A percentile compares a stretch with the other conserved stretches of the same genome.
Conservation (phyloP, 345 rosid species). For the Xanthoceras sorbifolium region DNA sequence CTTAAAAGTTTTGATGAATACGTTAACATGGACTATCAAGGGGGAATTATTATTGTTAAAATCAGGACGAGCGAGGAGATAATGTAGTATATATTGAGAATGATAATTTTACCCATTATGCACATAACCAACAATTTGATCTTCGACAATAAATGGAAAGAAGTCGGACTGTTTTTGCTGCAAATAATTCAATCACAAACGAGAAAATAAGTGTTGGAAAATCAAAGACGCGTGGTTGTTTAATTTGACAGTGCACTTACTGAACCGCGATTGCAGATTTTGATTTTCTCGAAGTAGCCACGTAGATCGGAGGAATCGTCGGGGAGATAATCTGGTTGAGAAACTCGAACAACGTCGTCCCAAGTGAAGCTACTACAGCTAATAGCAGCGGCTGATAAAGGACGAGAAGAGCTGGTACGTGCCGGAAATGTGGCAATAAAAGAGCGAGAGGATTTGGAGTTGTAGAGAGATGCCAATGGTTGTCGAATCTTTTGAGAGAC, state of each 20-base stretch:
- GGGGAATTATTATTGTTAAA: no score
- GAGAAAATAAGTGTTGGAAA: background rate
- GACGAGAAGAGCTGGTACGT: slow-evolving; percentile 18
- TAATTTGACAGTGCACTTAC: slow-evolving; percentile 32
- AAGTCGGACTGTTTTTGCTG: slow-evolving; percentile 66
- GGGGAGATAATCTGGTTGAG: slow-evolving; percentile 38
- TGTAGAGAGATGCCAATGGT: slow-evolving; percentile 11
- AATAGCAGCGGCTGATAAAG: slow-evolving; percentile 25
- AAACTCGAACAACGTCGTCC: slow-evolving; percentile 59
- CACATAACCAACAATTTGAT: slow-evolving; percentile 61
- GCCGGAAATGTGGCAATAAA: background rate
- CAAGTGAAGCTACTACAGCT: slow-evolving; percentile 53
- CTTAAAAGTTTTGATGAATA: no score
- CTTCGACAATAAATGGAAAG: slow-evolving; percentile 59
- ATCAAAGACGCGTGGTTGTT: background rate
- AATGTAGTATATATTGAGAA: background rate
- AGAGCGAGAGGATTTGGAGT: background rate
- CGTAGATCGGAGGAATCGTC: slow-evolving; percentile 49
- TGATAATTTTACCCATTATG: slow-evolving; percentile 49
- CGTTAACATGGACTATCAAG: no score
- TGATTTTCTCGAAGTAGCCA: slow-evolving; percentile 64
- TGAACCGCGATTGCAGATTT: slow-evolving; percentile 69
- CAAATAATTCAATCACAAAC: background rate
- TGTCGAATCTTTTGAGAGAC: slow-evolving; percentile 9
- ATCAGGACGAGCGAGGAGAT: background rate